These are phyloP conservation scores for Nakazawaea anatomiae DNA, from an alignment of 805 yeast species.

Conservation along the genomic window DNA sequence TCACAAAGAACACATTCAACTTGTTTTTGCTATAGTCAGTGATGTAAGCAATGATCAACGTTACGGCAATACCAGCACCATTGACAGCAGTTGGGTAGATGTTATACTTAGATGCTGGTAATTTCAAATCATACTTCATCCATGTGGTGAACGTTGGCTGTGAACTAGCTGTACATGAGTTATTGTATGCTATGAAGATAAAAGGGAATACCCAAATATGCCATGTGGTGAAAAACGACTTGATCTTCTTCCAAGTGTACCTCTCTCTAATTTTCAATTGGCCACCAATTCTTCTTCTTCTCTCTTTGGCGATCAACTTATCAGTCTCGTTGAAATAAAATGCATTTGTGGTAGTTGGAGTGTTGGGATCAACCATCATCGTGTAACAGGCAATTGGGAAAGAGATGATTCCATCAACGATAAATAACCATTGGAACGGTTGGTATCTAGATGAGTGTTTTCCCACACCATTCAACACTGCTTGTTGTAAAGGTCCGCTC, in stretches of 20 bases:
- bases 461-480: constrained; percentile 21
- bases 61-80: constrained; percentile 31
- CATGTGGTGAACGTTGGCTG: constrained; percentile 41
- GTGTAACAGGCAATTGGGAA: constrained; percentile 35
- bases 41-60: constrained; percentile 29
- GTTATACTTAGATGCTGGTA: constrained; percentile 30
- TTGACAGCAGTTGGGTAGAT: constrained; percentile 33
- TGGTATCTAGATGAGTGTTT: constrained; percentile 17
- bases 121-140: constrained; percentile 32
- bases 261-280: constrained; percentile 34
- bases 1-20: constrained; percentile 30
- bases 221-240: constrained; percentile 40
- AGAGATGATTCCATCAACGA: constrained; percentile 35
- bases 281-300: constrained; percentile 36
- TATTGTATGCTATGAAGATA: constrained; percentile 32
- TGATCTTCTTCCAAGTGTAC: constrained; percentile 34
- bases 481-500: constrained; percentile 33
- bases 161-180: constrained; percentile 24
- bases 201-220: constrained; percentile 40
- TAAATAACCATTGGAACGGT: constrained; percentile 42
- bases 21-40: constrained; percentile 31
- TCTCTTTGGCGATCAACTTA: constrained; percentile 38
- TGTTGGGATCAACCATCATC: constrained; percentile 36
- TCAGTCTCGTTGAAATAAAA: constrained; percentile 37
- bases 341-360: constrained; percentile 38